These are phyloP conservation scores for Phytophthora meadii DNA, from an alignment of 352 stramenopile genomes.

Conservation along the genomic window DNA sequence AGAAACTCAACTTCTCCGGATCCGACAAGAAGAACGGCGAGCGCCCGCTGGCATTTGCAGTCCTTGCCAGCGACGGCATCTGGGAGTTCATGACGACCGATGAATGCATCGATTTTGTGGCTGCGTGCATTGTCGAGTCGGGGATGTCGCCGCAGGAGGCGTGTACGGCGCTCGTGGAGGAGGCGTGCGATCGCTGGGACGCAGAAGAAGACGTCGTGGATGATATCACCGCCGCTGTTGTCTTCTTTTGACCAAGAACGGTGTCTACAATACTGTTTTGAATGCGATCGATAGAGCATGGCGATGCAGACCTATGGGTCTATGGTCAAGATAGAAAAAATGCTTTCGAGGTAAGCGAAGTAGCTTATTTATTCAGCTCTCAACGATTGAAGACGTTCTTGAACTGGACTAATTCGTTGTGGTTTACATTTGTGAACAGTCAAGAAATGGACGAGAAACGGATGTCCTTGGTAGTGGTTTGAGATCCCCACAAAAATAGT, in stretches of 20 bases:
- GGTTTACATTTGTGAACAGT: not conserved
- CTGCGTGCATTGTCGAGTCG: slow-evolving; percentile 50
- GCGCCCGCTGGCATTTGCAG: slow-evolving; percentile 54
- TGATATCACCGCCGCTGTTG: slow-evolving; percentile 76
- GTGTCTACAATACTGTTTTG: slow-evolving; percentile 5
- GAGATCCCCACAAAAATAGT: not conserved
- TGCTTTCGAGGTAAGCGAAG: slow-evolving; percentile 23
- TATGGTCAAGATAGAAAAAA: slow-evolving; percentile 8
- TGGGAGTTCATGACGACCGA: slow-evolving; percentile 87
- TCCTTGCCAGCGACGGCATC: slow-evolving; percentile 83
- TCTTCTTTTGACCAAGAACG: slow-evolving; percentile 57
- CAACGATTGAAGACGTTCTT: not conserved
- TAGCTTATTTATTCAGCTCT: slow-evolving; percentile 25
- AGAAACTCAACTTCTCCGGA: slow-evolving; percentile 41
- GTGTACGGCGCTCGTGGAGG: slow-evolving; percentile 70
- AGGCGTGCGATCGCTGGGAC: slow-evolving; percentile 79
- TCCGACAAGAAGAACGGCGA: slow-evolving; percentile 17
- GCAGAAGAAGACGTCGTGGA: slow-evolving; percentile 84
- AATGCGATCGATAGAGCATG: not conserved
- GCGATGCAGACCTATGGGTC: not conserved
- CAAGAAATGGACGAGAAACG: not conserved
- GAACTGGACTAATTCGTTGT: not conserved
- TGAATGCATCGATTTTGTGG: slow-evolving; percentile 74
- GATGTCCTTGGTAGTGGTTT: not conserved
- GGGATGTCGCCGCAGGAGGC: slow-evolving; percentile 68